Conservation (phyloP, 352 stramenopile species). For the Thraustochytrium sp. region DNA sequence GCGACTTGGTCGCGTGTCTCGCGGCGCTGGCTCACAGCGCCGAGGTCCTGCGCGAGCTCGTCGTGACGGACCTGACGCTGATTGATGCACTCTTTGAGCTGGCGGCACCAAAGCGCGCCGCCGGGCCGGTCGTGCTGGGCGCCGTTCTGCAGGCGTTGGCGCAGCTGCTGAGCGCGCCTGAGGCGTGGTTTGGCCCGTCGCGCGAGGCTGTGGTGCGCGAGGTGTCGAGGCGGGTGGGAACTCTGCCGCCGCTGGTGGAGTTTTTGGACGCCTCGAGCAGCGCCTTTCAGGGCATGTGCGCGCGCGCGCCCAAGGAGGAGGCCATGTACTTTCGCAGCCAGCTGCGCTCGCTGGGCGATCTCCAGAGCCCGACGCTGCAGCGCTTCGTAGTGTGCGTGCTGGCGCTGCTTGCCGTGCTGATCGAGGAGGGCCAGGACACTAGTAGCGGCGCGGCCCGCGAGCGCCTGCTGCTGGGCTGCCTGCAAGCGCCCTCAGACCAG, state of each 20-base stretch:
- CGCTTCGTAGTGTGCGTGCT: background rate
- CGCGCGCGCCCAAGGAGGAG: conserved; percentile 5
- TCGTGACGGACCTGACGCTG: background rate
- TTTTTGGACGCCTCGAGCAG: too few relatives aligned
- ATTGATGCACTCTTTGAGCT: conserved; percentile 3
- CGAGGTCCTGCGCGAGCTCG: background rate
- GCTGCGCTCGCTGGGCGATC: background rate
- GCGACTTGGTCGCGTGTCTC: background rate
- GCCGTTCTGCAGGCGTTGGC: background rate
- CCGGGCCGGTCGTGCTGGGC: background rate
- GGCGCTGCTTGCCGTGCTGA: conserved; percentile 20
- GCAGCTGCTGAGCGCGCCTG: background rate
- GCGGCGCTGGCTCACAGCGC: background rate
- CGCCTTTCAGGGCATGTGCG: too few relatives aligned
- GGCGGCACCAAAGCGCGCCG: too few relatives aligned
- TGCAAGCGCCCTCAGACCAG: conserved; percentile 7
- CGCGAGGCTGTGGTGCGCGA: background rate
- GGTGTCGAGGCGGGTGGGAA: background rate
- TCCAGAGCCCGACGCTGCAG: background rate
- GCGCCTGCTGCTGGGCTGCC: conserved; percentile 7
- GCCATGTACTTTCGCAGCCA: conserved; percentile 18
- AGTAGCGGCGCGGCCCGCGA: background rate
- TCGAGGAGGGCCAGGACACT: background rate
- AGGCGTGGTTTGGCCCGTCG: background rate
- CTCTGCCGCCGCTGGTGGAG: background rate